phyloP scores from a whole-genome alignment of 768 basidiomycete species.

The Floccularia luteovirens region DNA sequence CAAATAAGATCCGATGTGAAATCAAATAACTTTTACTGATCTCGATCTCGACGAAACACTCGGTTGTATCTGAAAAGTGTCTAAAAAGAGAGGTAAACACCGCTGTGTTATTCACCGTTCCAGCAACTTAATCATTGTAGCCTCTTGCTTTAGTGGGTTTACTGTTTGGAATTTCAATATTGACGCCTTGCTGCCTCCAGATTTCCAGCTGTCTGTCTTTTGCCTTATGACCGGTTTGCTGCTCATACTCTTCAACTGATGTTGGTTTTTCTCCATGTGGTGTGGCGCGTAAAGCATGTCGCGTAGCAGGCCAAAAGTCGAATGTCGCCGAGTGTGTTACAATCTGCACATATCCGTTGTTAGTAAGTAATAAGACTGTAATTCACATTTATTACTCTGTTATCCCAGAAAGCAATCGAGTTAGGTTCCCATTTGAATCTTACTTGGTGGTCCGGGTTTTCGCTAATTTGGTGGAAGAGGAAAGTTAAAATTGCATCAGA shows the following conservation, averaged over 20 bases:
- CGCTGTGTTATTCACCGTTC: too few relatives aligned
- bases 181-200: constrained; percentile 60
- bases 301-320: constrained; percentile 72
- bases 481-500: constrained; percentile 68
- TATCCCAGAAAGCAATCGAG: constrained; percentile 84
- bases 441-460: constrained; percentile 68
- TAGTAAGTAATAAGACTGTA: neutral
- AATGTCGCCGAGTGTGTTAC: constrained; percentile 77
- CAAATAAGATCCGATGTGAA: too few relatives aligned
- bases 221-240: constrained; percentile 53
- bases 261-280: constrained; percentile 74
- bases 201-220: constrained; percentile 69
- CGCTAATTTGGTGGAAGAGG: constrained; percentile 63
- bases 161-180: constrained; percentile 21
- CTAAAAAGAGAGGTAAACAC: too few relatives aligned
- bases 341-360: constrained; percentile 32
- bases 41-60: too few relatives aligned
- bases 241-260: constrained; percentile 69
- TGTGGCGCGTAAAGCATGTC: constrained; percentile 76
- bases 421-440: constrained; percentile 74
- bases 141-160: constrained; percentile 34
- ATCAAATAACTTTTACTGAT: too few relatives aligned
- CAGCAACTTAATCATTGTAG: constrained; percentile 52
- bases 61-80: too few relatives aligned
- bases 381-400: constrained; percentile 41